Base-by-base conservation (phyloP, 2,329 filamentous ascomycete genomes). In the Diaporthe batatas region DNA sequence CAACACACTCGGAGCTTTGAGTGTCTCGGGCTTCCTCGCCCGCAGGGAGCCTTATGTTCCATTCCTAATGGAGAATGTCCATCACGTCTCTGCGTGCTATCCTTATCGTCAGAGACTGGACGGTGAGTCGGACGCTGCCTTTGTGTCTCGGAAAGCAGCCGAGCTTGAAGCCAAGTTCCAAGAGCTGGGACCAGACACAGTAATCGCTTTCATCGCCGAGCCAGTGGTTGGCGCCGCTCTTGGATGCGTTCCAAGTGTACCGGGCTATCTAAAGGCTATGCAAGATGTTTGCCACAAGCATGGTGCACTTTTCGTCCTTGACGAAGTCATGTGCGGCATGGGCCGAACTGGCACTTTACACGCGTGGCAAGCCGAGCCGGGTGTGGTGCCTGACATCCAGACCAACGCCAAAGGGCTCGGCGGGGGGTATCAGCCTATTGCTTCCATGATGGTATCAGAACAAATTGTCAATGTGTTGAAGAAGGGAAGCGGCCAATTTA, bases 161-260 rank as follows among this genome's bases (percentile, higher is more conserved):
- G 54, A 57, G 8, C 54, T 57, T 7, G 54, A 57, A 7, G 32
- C 54, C 54, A n/a, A n/a, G n/a, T n/a, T 57, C 18, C 21, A n/a
- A 39, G 21, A 57, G 32, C 21, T 57, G 36, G 54, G 44, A 18
- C 44, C 44, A n/a, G 54, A 8, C 3, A 34, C 21, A 11, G 34
- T 21, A 5, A 23, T 36, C 21, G 18, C 54, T 8, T 57, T 57
- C 11, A 57, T 57, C 10, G 54, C 54, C 4, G 54, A 57, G 18
- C 54, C 54, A n/a, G 54, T 57, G n/a, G 54, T 57, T 1, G 54
- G 54, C 32, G 32, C 54, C 21, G 54, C 54, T 14, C 54, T 57
- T n/a, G 54, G 29, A 8, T 57, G 32, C 14, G 54, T 57, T 11
- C 16, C 54, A 12, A 23, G 18, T 23, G 21, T 57, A 3, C 54